phyloP scores from a whole-genome alignment of 345 rosid species.

The Ceriops zippeliana region DNA sequence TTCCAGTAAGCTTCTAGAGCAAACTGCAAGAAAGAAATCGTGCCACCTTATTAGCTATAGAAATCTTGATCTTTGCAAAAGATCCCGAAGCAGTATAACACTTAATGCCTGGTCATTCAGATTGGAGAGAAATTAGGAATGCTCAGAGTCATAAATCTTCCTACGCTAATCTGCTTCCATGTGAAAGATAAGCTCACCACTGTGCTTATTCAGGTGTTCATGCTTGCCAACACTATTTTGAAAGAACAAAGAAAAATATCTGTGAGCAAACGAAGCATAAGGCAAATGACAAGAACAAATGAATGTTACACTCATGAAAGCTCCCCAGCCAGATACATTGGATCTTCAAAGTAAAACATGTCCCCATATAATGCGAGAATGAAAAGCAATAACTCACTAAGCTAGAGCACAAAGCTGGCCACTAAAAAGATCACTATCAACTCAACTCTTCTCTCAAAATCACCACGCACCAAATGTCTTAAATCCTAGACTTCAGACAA shows the following conservation, averaged over 20 bases:
- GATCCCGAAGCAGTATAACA: background rate
- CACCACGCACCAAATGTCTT: too few relatives aligned
- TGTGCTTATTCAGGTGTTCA: slow-evolving; percentile 90
- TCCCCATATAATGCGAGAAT: slow-evolving; percentile 6
- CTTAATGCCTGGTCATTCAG: slow-evolving; percentile 83
- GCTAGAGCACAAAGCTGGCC: background rate
- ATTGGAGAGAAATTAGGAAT: slow-evolving; percentile 93
- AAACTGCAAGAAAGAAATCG: slow-evolving; percentile 53
- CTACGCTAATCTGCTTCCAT: slow-evolving; percentile 98
- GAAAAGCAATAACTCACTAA: background rate
- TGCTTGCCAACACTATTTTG: slow-evolving; percentile 95
- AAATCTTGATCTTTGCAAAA: background rate
- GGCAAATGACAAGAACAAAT: slow-evolving; percentile 2
- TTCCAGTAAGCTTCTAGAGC: slow-evolving; percentile 95
- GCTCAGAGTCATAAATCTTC: slow-evolving; percentile 93
- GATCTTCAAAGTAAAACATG: slow-evolving; percentile 97
- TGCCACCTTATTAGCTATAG: background rate
- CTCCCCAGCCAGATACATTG: slow-evolving; percentile 99
- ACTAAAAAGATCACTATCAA: background rate
- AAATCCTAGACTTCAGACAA: too few relatives aligned
- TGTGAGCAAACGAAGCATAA: slow-evolving; percentile 10
- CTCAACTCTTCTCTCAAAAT: background rate
- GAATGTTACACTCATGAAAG: slow-evolving; percentile 80
- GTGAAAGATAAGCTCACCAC: slow-evolving; percentile 94
- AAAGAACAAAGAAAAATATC: slow-evolving; percentile 10